Conservation (phyloP, 2,329 filamentous ascomycete genomes). For the Diplodia corticola region DNA sequence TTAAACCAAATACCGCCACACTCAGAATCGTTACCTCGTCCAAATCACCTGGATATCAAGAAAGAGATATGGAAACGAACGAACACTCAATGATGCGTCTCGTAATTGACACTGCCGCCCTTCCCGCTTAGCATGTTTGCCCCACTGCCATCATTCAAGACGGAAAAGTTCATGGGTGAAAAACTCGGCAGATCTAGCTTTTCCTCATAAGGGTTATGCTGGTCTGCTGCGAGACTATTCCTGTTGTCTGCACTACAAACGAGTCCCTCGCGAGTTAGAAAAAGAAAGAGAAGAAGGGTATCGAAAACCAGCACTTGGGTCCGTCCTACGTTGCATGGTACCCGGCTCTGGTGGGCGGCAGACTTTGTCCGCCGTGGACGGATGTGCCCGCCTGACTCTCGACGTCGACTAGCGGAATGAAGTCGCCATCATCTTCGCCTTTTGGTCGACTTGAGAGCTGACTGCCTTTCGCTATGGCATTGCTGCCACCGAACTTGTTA, state of each 20-base stretch:
- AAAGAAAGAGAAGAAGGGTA: background rate
- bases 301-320: background rate
- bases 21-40: background rate
- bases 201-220: background rate
- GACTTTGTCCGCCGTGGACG: background rate
- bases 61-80: background rate
- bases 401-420: slow-evolving; percentile 18
- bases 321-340: background rate
- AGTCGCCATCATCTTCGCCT: slow-evolving; percentile 7
- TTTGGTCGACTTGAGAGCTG: slow-evolving; percentile 11
- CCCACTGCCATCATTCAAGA: background rate
- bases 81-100: background rate
- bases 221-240: background rate
- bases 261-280: background rate
- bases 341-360: slow-evolving; percentile 10
- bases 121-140: background rate
- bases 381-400: slow-evolving; percentile 18
- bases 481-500: background rate
- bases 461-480: background rate
- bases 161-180: slow-evolving; percentile 9
- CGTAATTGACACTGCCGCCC: background rate
- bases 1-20: background rate
- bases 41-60: slow-evolving; percentile 6
- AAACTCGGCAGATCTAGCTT: background rate
- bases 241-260: background rate